These are phyloP conservation scores for Spiromastix sp. DNA, from an alignment of 2,329 filamentous ascomycete species.

Conservation along the genomic window DNA sequence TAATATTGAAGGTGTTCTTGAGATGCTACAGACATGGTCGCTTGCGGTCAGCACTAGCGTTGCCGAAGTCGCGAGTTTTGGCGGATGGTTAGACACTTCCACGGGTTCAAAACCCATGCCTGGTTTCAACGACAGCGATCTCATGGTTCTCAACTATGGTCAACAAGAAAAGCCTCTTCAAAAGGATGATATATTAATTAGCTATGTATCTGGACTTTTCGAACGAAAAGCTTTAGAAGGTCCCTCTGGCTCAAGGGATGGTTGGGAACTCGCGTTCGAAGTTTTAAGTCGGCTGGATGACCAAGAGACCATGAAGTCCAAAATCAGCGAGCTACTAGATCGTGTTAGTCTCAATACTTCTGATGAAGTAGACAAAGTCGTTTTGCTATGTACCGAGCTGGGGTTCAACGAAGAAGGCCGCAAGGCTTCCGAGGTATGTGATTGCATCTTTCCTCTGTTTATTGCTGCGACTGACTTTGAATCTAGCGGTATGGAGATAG, in stretches of 20 bases:
- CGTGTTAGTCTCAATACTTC: conserved; percentile 62
- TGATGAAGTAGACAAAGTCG: conserved; percentile 68
- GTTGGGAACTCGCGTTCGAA: conserved; percentile 83
- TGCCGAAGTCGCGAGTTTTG: conserved; percentile 73
- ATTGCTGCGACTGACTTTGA: no score
- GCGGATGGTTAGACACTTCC: conserved; percentile 65
- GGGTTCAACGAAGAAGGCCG: conserved; percentile 70
- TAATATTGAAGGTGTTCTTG: conserved; percentile 65
- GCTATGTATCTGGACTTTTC: conserved; percentile 60
- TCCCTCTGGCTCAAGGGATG: conserved; percentile 44
- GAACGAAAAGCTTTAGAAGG: conserved; percentile 25
- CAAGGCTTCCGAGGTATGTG: conserved; percentile 71
- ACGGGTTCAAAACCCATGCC: conserved; percentile 48
- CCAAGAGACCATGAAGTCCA: conserved; percentile 56
- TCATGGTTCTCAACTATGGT: conserved; percentile 68
- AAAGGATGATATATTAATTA: conserved; percentile 67
- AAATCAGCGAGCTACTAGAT: conserved; percentile 63
- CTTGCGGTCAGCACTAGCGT: conserved; percentile 66
- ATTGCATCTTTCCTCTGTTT: conserved; percentile 22
- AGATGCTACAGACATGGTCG: conserved; percentile 69
- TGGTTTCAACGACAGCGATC: conserved; percentile 69
- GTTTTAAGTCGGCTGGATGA: conserved; percentile 75
- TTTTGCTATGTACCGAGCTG: conserved; percentile 64
- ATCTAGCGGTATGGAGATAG: conserved; percentile 70
- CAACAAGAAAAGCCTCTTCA: conserved; percentile 53